phyloP scores from a whole-genome alignment of 352 stramenopile genomes.

The Blastocystis sp. region DNA sequence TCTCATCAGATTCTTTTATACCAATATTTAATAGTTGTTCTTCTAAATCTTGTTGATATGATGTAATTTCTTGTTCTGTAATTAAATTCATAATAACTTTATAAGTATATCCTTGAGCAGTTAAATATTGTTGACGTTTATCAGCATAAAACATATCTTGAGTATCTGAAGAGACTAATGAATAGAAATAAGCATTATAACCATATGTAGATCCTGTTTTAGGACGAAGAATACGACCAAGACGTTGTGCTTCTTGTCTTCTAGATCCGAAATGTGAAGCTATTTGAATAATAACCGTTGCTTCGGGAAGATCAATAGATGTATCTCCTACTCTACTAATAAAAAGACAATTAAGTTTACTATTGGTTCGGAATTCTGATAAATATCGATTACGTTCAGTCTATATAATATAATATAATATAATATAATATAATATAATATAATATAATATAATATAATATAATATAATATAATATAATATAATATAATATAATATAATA shows the following conservation, averaged over 20 bases:
- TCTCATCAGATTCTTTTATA: too few relatives aligned
- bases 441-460: slow-evolving; percentile 42
- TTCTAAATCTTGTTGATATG: too few relatives aligned
- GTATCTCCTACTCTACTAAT: slow-evolving; percentile 87
- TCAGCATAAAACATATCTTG: slow-evolving; percentile 98
- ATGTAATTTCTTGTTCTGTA: too few relatives aligned
- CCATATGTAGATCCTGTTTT: slow-evolving; percentile 79
- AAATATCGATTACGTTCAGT: slow-evolving; percentile 60
- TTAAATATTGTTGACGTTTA: slow-evolving; percentile 94
- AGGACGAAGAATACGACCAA: slow-evolving; percentile 92
- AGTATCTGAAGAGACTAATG: slow-evolving; percentile 90
- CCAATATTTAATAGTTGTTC: too few relatives aligned
- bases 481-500: too few relatives aligned
- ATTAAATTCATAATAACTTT: slow-evolving; percentile 70
- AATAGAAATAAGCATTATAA: slow-evolving; percentile 99
- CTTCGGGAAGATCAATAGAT: slow-evolving; percentile 94
- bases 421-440: too few relatives aligned
- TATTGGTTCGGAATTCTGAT: slow-evolving; percentile 58
- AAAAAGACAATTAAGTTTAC: slow-evolving; percentile 60
- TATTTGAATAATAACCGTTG: slow-evolving; percentile 97
- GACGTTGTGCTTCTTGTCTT: slow-evolving; percentile 91
- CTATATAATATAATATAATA: slow-evolving; percentile 23
- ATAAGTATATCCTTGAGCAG: slow-evolving; percentile 99
- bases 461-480: too few relatives aligned
- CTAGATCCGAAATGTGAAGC: slow-evolving; percentile 91